Percentiles rank a stretch among this genome's conserved stretches.
Conservation (phyloP, 768 basidiomycete species). For the Leucocoprinus birnbaumii region DNA sequence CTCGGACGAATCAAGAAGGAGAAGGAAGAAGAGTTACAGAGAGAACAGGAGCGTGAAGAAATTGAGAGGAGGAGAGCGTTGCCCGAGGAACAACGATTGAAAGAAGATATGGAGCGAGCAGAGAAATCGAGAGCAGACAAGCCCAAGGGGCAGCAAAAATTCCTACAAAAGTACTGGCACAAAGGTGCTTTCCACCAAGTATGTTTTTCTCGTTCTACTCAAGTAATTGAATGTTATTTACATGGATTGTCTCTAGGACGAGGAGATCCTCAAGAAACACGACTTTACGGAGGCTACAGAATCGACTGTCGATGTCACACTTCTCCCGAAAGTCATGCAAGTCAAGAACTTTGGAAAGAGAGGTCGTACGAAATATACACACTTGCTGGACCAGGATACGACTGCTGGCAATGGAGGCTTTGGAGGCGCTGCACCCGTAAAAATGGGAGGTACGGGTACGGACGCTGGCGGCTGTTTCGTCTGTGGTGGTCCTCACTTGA, state of each 20-base stretch:
- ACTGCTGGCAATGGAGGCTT: slow-evolving; percentile 61
- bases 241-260: slow-evolving; percentile 47
- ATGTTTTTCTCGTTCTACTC: slow-evolving; percentile 1
- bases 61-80: slow-evolving; percentile 87
- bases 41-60: slow-evolving; percentile 87
- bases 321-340: slow-evolving; percentile 96
- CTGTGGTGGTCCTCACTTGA: slow-evolving; percentile 93
- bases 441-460: slow-evolving; percentile 50
- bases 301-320: slow-evolving; percentile 82
- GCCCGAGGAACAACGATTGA: slow-evolving; percentile 89
- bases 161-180: slow-evolving; percentile 98
- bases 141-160: slow-evolving; percentile 87
- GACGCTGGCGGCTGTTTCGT: slow-evolving; percentile 80
- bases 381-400: slow-evolving; percentile 93
- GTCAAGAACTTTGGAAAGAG: slow-evolving; percentile 93
- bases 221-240: slow-evolving; percentile 2
- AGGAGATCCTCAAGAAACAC: slow-evolving; percentile 77
- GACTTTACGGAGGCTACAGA: slow-evolving; percentile 91
- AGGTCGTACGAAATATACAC: slow-evolving; percentile 93
- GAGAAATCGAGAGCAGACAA: slow-evolving; percentile 82
- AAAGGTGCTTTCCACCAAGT: slow-evolving; percentile 99
- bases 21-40: slow-evolving; percentile 79
- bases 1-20: slow-evolving; percentile 92
- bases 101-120: slow-evolving; percentile 88
- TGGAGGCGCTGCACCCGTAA: slow-evolving; percentile 54